Evolutionary conservation across 805 yeast species (phyloP), one percentile per base, ranked within the genome.

Genomic region (Myxozyma nipponensis): DNA sequence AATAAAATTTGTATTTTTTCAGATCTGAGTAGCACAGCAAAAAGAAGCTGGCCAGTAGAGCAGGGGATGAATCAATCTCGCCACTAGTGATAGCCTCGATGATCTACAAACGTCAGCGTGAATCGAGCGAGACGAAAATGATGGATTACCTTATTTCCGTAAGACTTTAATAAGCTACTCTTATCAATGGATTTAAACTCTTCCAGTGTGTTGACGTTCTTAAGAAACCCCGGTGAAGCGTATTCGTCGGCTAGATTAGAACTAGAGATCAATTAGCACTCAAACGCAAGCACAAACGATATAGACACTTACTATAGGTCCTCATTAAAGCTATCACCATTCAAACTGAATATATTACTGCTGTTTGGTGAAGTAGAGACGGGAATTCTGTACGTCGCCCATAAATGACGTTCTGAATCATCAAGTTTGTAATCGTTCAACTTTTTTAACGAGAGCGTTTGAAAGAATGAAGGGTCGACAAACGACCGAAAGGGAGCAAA

Each of bases 381-480:
- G 1, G 72, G 68, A 3, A 62, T 34, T 10, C 44, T 22, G 57
- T 66, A 67, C 4, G 56, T 38, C 6, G 82, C 88, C 17, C 56
- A 52, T 7, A 85, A 64, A 1, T 65, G 64, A 40, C 69, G 65
- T 6, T 69, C 65, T 2, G 77, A 67, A 36, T 77, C 71, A 59
- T 81, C 83, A 21, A 91, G 74, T 63, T 84, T 86, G 62, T 80
- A 76, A 32, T 81, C 77, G 54, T 88, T 84, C 41, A 93, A 74
- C 63, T 93, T 93, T 58, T 81, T 66, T 42, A 80, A 77, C 0
- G 95, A 76, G 9, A 93, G 74, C 57, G 77, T 77, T 38, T 84
- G 82, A 70, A 91, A 93, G 66, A 93, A 93, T 0, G 95, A 78
- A 0, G 96, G 80, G 62, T 91, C 97, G 21, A 86, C 82, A 65